Evolutionary conservation across 2,329 filamentous ascomycete species (phyloP).

Genomic region (Talaromyces atroroseus): DNA sequence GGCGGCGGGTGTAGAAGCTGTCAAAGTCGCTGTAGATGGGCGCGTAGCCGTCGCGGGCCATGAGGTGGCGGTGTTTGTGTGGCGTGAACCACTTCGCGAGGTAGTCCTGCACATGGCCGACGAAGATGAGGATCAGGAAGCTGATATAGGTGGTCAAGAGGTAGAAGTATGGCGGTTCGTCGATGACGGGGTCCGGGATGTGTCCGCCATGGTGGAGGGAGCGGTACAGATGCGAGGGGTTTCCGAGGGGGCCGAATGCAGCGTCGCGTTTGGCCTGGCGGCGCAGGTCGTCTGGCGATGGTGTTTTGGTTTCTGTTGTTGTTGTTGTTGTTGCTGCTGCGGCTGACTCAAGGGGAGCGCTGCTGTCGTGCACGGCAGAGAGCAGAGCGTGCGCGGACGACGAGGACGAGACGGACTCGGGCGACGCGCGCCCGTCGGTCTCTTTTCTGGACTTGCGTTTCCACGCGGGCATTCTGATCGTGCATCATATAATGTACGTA

Average conservation of each 20-base stretch:
- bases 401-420: background rate
- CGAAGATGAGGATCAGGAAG: slow-evolving; percentile 86
- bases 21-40: slow-evolving; percentile 95
- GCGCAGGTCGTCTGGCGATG: slow-evolving; percentile 56
- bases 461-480: slow-evolving; percentile 11
- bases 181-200: slow-evolving; percentile 73
- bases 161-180: slow-evolving; percentile 91
- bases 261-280: slow-evolving; percentile 69
- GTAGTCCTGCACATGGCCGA: slow-evolving; percentile 89
- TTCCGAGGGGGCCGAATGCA: slow-evolving; percentile 78
- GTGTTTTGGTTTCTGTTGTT: background rate
- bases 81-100: slow-evolving; percentile 87
- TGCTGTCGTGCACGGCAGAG: slow-evolving; percentile 5
- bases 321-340: background rate
- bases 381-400: background rate
- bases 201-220: slow-evolving; percentile 74
- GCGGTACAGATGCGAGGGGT: slow-evolving; percentile 73
- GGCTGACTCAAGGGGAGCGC: no score
- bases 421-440: background rate
- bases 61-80: slow-evolving; percentile 73
- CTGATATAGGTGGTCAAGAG: slow-evolving; percentile 93
- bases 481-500: no score
- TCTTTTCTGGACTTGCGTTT: slow-evolving; percentile 9
- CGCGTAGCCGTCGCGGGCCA: slow-evolving; percentile 77
- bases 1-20: slow-evolving; percentile 85